Percentiles rank a stretch among this genome's conserved stretches.
These are phyloP conservation scores for Quercus agrifolia DNA, from an alignment of 306 rosid genomes.

Conservation along the genomic window DNA sequence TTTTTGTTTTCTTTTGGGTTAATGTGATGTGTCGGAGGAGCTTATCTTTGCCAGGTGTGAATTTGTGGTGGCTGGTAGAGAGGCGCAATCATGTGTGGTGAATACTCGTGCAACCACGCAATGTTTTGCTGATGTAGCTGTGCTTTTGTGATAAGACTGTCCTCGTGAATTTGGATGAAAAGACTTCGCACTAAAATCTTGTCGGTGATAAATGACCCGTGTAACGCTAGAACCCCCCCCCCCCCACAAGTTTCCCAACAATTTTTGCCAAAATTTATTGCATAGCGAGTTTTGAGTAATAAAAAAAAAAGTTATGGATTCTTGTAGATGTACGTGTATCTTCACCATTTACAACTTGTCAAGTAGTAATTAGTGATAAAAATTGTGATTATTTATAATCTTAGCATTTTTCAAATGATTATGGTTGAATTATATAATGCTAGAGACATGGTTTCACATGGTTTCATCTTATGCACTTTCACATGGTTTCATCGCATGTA, in stretches of 20 bases:
- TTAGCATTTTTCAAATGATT: too few species aligned
- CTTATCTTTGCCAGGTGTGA: conserved; percentile 2
- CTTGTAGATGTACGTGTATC: accelerated
- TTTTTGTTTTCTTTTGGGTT: not conserved
- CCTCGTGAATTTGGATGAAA: not conserved
- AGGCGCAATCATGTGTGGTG: not conserved
- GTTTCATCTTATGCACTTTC: too few species aligned
- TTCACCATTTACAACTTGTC: accelerated
- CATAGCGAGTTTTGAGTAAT: too few species aligned
- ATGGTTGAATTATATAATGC: too few species aligned
- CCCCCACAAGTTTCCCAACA: too few species aligned
- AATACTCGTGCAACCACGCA: not conserved
- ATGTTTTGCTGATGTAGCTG: not conserved
- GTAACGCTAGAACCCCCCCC: too few species aligned
- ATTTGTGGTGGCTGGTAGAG: not conserved
- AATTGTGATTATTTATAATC: too few species aligned
- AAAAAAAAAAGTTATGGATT: too few species aligned
- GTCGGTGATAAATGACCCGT: too few species aligned
- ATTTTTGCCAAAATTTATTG: too few species aligned
- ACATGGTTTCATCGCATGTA: too few species aligned
- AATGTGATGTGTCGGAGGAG: not conserved
- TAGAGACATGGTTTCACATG: too few species aligned
- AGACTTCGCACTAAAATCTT: not conserved
- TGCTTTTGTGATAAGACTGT: not conserved
- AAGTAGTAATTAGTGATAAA: accelerated